Base-by-base conservation (phyloP, 345 rosid genomes). In the Zanthoxylum bungeanum region DNA sequence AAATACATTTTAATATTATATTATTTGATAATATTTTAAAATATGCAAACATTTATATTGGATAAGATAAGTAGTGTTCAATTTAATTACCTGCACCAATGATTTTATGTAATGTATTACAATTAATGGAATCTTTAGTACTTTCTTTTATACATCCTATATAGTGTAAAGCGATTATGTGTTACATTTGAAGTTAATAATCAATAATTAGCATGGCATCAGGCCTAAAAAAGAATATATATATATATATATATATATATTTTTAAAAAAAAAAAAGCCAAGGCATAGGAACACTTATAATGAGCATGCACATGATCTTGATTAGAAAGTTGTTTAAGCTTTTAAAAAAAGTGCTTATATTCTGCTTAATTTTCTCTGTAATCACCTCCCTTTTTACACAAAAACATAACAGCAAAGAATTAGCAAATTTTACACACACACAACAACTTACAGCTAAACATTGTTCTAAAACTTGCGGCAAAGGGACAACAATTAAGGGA, bases 381-480 rank as follows among this genome's bases (percentile, higher is more conserved):
- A 66, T 49, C 51, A 36, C 72, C 60, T 73, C n/a, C 25, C 10
- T 22, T 33, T 46, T 46, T 52, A 55, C 76, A 12, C 68, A 69
- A 25, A 73, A 73, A 64, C 44, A 73, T 19, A 44, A 44, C 4
- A 44, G 71, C 63, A 33, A 44, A 50, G 68, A 70, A 50, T n/a
- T 1, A 70, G n/a, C 27, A 30, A 9, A 61, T 30, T 5, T 27
- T n/a, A 19, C 12, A 3, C 1, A 5, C 12, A 27, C 27, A 22
- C 9, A 36, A 46, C 69, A 69, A 67, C 3, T 60, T 60, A 73
- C 78, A 82, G 82, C 82, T 60, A 75, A 57, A 75, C 76, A 66
- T 50, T 49, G 70, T 68, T 64, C 39, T 58, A 44, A n/a, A 27
- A 69, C n/a, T 68, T 82, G 79, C 81, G 85, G 85, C 85, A 68